These are phyloP conservation scores for Gossypium trilobum DNA, from an alignment of 441 rosid species.

Conservation along the genomic window DNA sequence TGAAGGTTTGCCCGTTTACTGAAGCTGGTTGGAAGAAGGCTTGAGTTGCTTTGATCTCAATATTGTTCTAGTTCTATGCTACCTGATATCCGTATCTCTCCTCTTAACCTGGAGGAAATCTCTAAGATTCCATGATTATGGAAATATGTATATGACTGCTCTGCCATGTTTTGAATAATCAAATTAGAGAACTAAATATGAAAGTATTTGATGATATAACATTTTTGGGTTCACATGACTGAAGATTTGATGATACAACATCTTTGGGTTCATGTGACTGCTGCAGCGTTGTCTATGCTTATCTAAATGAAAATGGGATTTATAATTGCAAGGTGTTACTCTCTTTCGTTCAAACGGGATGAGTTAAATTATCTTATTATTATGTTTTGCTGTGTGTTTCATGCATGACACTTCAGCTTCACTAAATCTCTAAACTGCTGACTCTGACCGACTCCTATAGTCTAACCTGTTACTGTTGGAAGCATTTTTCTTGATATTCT, in stretches of 20 bases:
- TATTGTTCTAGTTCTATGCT: slow-evolving; percentile 1
- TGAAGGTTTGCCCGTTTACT: neutral
- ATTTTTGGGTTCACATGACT: neutral
- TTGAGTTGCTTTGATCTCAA: neutral
- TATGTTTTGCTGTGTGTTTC: neutral
- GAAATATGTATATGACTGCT: neutral
- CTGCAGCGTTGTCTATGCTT: neutral
- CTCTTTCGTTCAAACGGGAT: neutral
- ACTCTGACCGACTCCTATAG: neutral
- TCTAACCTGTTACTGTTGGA: neutral
- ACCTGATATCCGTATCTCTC: neutral
- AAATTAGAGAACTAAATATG: neutral
- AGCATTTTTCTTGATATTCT: neutral
- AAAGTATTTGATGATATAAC: neutral
- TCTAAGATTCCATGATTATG: neutral
- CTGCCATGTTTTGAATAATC: neutral
- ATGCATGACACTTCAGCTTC: neutral
- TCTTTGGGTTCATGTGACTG: neutral
- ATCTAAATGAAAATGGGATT: neutral
- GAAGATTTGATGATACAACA: neutral
- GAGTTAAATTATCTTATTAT: neutral
- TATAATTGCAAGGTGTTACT: neutral
- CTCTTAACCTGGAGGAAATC: neutral
- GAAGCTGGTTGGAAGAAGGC: slow-evolving; percentile 5
- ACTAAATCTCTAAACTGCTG: neutral